Evolutionary conservation across 1,139 yeast genomes (phyloP), one percentile per base, ranked within the genome.

Genomic region (Suhomyces bribrorum): DNA sequence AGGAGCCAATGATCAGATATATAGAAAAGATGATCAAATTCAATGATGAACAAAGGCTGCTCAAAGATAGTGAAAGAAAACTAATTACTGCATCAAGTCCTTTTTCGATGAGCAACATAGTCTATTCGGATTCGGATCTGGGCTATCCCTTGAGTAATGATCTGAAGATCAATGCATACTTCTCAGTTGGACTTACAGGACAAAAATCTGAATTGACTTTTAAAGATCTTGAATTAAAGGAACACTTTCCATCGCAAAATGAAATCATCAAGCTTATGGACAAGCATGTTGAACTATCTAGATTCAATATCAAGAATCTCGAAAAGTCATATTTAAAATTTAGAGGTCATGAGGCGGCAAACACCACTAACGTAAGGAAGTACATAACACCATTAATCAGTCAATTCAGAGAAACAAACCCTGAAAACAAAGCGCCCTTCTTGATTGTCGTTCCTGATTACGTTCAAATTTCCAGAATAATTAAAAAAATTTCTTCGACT

Each of bases 21-120:
- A 50, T 57, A 11, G 61, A 59, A 30, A 50, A 53, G 27, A 24
- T 55, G 8, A 41, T 56, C 8, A 38, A 56, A 16, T 50, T 58
- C 38, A 51, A 43, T 14, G 48, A 46, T 12, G 41, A 32, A 5
- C 49, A 55, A 37, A 45, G 57, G 30, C 23, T 24, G 3, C 38
- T 49, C 14, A 45, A 54, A 26, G 51, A 48, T 13, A 40, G 39
- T 3, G 60, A 46, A 35, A 44, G 52, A 30, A 32, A 39, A 3
- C 26, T 52, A 2, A 40, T 57, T 5, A 31, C 38, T 5, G 41
- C 52, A 5, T 14, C 38, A 3, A 34, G 40, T 23, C 32, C 30
- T 5, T 14, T 11, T 11, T 11, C 24, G 6, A 5, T 25, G 13
- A 14, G 7, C 8, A 23, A 11, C 22, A 31, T 7, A 5, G 5